These are phyloP conservation scores for Athelia sp. DNA, from an alignment of 1,284 basidiomycete species.

Conservation along the genomic window DNA sequence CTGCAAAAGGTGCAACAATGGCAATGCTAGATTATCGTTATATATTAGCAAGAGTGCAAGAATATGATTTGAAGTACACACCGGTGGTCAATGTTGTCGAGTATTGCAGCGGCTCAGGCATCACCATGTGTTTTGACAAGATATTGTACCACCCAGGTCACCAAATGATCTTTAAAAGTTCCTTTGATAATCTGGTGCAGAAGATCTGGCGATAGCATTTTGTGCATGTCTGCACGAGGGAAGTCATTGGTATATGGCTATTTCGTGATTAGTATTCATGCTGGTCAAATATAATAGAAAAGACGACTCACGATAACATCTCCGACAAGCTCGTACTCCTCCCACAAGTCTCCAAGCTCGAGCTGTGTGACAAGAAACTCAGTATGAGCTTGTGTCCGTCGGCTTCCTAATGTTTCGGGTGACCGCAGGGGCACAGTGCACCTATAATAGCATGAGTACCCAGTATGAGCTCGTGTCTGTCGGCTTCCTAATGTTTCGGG, in stretches of 20 bases:
- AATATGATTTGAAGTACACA: not conserved
- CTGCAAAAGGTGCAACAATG: constrained; percentile 16
- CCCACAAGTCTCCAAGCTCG: constrained; percentile 8
- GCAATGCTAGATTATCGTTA: not conserved
- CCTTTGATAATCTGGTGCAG: constrained; percentile 8
- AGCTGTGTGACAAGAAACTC: not conserved
- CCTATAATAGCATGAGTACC: not conserved
- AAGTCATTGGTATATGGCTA: constrained; percentile 10
- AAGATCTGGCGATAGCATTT: constrained; percentile 6
- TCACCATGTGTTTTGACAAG: not conserved
- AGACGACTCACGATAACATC: constrained; percentile 1
- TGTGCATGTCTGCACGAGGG: constrained; percentile 8
- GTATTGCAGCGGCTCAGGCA: not conserved
- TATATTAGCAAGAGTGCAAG: not conserved
- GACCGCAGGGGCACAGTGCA: not conserved
- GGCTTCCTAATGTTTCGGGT: not conserved
- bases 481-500: not conserved
- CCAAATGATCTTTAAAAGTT: not conserved
- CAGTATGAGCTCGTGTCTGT: not conserved
- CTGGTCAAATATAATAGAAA: too few species aligned
- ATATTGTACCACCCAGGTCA: not conserved
- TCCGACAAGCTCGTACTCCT: constrained; percentile 7
- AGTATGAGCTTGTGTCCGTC: not conserved
- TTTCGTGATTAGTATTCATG: not conserved
- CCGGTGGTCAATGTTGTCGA: not conserved